A percentile compares a stretch with the other conserved stretches of the same genome.
phyloP scores from a whole-genome alignment of 2,329 filamentous ascomycete genomes.

The Cytospora mali region DNA sequence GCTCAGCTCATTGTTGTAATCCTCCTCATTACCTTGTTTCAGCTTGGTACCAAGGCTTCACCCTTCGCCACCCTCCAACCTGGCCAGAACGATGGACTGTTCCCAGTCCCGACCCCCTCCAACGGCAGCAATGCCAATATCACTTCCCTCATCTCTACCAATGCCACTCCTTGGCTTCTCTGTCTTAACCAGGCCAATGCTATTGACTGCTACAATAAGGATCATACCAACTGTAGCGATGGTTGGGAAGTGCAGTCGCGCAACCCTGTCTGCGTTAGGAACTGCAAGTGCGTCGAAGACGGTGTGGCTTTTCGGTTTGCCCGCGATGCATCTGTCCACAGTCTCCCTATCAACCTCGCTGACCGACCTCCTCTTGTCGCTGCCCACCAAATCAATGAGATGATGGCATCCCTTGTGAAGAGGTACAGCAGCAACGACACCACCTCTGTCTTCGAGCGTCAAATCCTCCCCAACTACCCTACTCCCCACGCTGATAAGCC shows the following conservation, averaged over 20 bases:
- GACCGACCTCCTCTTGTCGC: not conserved
- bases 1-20: not conserved
- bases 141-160: not conserved
- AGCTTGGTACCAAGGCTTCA: not conserved
- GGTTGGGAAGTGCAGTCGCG: not conserved
- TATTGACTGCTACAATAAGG: not conserved
- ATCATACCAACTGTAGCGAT: not conserved
- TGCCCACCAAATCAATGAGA: not conserved
- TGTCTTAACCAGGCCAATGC: not conserved
- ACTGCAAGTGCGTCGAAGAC: not conserved
- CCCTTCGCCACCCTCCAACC: not conserved
- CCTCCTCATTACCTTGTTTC: not conserved
- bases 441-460: not conserved
- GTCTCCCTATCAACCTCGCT: not conserved
- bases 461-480: not conserved
- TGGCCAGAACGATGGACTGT: not conserved
- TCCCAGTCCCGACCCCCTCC: not conserved
- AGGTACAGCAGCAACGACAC: not conserved
- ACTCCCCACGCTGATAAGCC: not conserved
- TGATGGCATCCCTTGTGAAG: not conserved
- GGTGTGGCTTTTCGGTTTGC: not conserved
- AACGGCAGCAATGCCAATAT: not conserved
- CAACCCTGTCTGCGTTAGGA: not conserved
- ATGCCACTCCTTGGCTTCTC: not conserved
- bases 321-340: not conserved